Conservation (phyloP, 2,329 filamentous ascomycete genomes). For the Talaromyces sp. region DNA sequence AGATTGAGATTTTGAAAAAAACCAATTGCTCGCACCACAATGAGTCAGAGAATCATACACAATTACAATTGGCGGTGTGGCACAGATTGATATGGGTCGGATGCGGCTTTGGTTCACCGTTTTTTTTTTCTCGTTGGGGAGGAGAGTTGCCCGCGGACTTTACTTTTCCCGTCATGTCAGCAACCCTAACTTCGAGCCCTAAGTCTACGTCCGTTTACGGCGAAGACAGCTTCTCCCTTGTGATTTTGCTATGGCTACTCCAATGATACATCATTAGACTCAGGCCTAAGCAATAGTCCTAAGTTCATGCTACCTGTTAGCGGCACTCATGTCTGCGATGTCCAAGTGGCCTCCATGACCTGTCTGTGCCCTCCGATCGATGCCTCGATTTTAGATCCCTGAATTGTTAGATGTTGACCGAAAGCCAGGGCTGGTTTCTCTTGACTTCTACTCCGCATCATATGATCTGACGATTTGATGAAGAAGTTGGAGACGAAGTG, state of each 20-base stretch:
- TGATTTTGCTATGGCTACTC: background rate
- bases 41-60: background rate
- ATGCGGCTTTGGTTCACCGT: background rate
- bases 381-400: background rate
- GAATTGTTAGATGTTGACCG: background rate
- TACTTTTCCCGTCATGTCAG: constrained; percentile 10
- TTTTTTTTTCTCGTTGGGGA: constrained; percentile 1
- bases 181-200: constrained; percentile 19
- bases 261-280: background rate
- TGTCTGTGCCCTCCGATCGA: background rate
- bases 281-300: background rate
- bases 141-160: background rate
- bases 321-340: too few species aligned
- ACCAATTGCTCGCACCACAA: background rate
- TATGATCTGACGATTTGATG: background rate
- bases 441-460: background rate
- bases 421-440: background rate
- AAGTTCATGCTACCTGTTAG: background rate
- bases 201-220: constrained; percentile 9
- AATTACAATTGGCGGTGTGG: constrained; percentile 9
- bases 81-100: background rate
- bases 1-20: background rate
- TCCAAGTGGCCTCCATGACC: background rate
- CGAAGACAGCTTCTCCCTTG: background rate
- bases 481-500: background rate